Percentiles rank a stretch among this genome's conserved stretches.
Conservation (phyloP, 257 asterid genomes). For the Solanum appendiculatum region DNA sequence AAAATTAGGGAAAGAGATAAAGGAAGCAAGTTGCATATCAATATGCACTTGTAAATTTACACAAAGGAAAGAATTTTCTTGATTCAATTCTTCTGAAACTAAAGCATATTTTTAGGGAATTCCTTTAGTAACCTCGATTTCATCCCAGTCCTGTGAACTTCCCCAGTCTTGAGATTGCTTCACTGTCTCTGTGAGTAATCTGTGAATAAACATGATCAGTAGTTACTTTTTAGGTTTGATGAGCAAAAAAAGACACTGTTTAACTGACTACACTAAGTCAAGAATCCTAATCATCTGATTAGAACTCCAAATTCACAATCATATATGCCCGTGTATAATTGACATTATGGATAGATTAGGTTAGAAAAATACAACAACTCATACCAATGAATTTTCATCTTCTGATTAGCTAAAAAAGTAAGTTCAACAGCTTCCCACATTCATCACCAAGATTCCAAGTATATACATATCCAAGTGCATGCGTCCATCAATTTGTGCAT, state of each 20-base stretch:
- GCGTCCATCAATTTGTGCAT: neutral
- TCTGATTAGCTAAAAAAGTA: neutral
- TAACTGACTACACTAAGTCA: neutral
- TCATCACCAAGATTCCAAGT: neutral
- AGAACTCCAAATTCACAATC: neutral
- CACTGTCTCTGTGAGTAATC: constrained; percentile 68
- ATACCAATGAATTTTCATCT: neutral
- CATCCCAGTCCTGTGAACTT: constrained; percentile 66
- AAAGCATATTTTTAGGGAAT: neutral
- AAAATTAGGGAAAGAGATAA: neutral
- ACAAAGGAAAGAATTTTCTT: neutral
- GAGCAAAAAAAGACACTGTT: neutral
- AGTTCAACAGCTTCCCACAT: neutral
- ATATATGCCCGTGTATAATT: neutral
- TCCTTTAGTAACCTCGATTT: constrained; percentile 49
- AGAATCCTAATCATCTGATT: neutral
- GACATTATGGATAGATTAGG: neutral
- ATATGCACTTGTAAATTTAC: neutral
- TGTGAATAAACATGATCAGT: constrained; percentile 21
- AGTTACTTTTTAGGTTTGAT: neutral
- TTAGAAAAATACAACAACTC: neutral
- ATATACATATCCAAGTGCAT: neutral
- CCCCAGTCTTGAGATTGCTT: constrained; percentile 65
- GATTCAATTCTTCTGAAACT: neutral
- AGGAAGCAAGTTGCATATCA: neutral